Base-by-base conservation (phyloP, 495 filamentous ascomycete species). In the Podospora fimiseda region DNA sequence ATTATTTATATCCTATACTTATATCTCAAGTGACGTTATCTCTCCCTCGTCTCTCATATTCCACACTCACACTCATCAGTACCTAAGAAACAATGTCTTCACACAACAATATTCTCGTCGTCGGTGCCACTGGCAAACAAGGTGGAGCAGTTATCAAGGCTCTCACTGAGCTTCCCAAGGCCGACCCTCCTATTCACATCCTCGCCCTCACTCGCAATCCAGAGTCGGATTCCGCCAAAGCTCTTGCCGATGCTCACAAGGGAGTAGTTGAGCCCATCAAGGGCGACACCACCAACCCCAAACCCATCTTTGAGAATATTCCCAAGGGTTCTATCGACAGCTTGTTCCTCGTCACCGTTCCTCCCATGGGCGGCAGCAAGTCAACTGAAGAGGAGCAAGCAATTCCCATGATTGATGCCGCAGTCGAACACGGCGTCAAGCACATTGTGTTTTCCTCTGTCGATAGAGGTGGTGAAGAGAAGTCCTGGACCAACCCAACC, bases 41-140 rank as follows among this genome's bases (percentile, higher is more conserved):
- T 33, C 11, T 33, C 27, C 11, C 27, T 33, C 27, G 11, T 5
- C 27, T 6, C 6, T 33, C 27, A 33, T 6, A 5, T 33, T 11
- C 5, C 5, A 5, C 27, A 11, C 27, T 5, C 27, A 33, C 27
- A 33, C 27, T 6, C 5, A 6, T 33, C 27, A 33, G 27, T 33
- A 6, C 6, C 27, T 19, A 40, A n/a, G 2, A 22, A 33, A 50
- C 1, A 1, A 50, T 27, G 27, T 23, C 19, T 15, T 42, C 64
- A 5, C 16, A 57, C 7, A 47, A 46, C 13, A 67, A 50, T 33
- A 61, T 67, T 21, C 62, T 67, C 41, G 64, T 90, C 51, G 82
- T 84, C 18, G 86, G 86, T 16, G 86, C 83, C 3, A 90, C 84
- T 1, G 85, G 85, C 62, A 79, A 86, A 55, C 87, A 90, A 65